Evolutionary conservation across 768 basidiomycete genomes (phyloP).

Genomic region (Boletus speciosus): DNA sequence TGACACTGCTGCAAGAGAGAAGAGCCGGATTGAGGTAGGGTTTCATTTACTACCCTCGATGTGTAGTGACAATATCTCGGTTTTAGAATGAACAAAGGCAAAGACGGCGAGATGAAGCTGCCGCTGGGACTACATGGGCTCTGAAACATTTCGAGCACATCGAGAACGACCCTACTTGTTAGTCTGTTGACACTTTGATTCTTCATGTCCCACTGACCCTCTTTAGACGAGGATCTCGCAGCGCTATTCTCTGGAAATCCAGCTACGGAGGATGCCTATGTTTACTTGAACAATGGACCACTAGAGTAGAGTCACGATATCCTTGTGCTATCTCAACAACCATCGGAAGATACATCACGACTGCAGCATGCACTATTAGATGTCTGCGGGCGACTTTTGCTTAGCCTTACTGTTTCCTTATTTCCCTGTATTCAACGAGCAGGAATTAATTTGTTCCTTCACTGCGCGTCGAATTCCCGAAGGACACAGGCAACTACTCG

Average conservation of each 20-base stretch:
- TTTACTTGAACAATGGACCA: slow-evolving; percentile 58
- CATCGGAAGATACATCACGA: slow-evolving; percentile 1
- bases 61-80: neutral
- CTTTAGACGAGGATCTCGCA: slow-evolving; percentile 59
- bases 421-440: slow-evolving; percentile 12
- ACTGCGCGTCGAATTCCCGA: neutral
- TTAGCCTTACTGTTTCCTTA: slow-evolving; percentile 10
- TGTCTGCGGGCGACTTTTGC: slow-evolving; percentile 13
- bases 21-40: slow-evolving; percentile 84
- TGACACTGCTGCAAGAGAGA: slow-evolving; percentile 84
- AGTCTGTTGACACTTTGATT: slow-evolving; percentile 26
- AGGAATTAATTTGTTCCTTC: slow-evolving; percentile 12
- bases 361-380: slow-evolving; percentile 7
- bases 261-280: slow-evolving; percentile 72
- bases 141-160: slow-evolving; percentile 74
- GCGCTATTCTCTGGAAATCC: slow-evolving; percentile 59
- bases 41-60: too few species aligned
- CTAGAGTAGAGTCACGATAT: slow-evolving; percentile 15
- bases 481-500: neutral
- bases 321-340: neutral
- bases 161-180: slow-evolving; percentile 70
- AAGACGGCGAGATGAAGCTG: slow-evolving; percentile 74
- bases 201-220: neutral
- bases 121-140: slow-evolving; percentile 69
- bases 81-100: slow-evolving; percentile 88